Evolutionary conservation across 768 basidiomycete species (phyloP).

Genomic region (Fomitopsis serialis): DNA sequence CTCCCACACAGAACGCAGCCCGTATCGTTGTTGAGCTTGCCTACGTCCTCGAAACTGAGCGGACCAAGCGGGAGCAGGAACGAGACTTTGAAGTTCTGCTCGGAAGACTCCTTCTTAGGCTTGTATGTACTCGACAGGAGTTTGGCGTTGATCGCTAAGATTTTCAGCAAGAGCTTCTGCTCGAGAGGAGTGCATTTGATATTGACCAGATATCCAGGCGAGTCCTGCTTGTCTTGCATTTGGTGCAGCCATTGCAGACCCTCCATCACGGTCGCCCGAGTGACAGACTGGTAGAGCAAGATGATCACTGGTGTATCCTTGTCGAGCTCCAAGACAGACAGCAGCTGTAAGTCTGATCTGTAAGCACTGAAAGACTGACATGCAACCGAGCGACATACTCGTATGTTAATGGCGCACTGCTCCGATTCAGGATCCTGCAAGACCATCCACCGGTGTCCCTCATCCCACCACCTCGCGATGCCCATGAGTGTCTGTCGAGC

Average conservation of each 20-base stretch:
- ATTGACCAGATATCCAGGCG: background rate
- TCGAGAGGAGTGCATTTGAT: constrained; percentile 22
- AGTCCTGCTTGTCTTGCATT: background rate
- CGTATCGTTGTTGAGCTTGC: constrained; percentile 22
- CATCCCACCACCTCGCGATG: constrained; percentile 6
- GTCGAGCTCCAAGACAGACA: constrained; percentile 8
- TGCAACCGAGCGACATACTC: constrained; percentile 4
- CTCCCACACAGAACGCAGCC: constrained; percentile 38
- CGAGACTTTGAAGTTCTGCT: constrained; percentile 23
- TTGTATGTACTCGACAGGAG: constrained; percentile 23
- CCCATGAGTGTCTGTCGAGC: constrained; percentile 11
- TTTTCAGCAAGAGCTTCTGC: constrained; percentile 27
- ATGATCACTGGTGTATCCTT: constrained; percentile 10
- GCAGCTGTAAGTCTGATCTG: constrained; percentile 2
- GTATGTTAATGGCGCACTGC: constrained; percentile 8
- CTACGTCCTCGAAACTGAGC: constrained; percentile 19
- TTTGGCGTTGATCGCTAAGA: constrained; percentile 29
- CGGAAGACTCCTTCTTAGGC: constrained; percentile 14
- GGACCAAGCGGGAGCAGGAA: constrained; percentile 35
- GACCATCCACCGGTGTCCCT: constrained; percentile 2
- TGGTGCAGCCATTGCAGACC: constrained; percentile 3
- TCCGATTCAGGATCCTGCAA: constrained; percentile 8
- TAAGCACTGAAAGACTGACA: too few relatives aligned
- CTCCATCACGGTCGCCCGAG: background rate
- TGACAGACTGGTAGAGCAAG: constrained; percentile 8